Evolutionary conservation across 331 rosid genomes (phyloP).

Genomic region (Cydonia oblonga): DNA sequence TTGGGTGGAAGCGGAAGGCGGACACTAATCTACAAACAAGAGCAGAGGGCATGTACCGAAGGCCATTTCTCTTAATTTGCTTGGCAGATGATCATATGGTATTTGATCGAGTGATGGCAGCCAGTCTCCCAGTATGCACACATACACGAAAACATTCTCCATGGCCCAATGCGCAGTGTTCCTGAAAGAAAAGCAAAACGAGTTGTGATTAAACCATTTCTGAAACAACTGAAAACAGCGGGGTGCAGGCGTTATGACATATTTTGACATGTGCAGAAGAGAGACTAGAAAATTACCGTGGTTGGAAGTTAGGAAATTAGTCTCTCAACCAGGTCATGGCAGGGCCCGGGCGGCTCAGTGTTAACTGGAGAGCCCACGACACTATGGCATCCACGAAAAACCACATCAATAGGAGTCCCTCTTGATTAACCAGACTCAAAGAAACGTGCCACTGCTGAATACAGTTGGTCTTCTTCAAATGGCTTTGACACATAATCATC

Average conservation of each 20-base stretch:
- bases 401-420: background rate
- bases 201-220: background rate
- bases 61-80: background rate
- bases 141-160: background rate
- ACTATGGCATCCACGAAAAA: background rate
- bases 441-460: slow-evolving; percentile 44
- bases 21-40: background rate
- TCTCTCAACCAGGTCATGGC: slow-evolving; percentile 13
- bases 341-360: background rate
- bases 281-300: slow-evolving; percentile 9
- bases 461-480: slow-evolving; percentile 76
- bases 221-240: background rate
- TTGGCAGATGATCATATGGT: background rate
- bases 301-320: background rate
- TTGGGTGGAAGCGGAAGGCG: background rate
- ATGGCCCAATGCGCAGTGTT: background rate
- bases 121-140: background rate
- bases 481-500: slow-evolving; percentile 84
- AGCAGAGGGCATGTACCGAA: slow-evolving; percentile 2
- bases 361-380: slow-evolving; percentile 1
- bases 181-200: slow-evolving; percentile 4
- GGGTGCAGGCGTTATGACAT: background rate
- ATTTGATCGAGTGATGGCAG: background rate
- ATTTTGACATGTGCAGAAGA: background rate
- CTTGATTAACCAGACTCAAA: slow-evolving; percentile 35